A percentile compares a stretch with the other conserved stretches of the same genome.
Conservation (phyloP, 2,329 filamentous ascomycete species). For the Arthrobotrys megalospora region DNA sequence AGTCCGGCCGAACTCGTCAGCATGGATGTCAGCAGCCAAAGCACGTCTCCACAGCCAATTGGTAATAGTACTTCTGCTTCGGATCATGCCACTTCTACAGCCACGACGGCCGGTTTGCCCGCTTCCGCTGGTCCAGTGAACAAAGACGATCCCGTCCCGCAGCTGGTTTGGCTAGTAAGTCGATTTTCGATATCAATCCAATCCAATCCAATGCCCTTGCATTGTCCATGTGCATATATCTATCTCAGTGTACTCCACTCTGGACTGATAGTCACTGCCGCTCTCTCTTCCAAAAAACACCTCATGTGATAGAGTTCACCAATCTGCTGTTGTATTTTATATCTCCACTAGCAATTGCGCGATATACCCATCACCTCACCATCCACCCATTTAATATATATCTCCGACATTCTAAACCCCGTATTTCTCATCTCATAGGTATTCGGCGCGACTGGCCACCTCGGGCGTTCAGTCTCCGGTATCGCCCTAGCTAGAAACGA, state of each 20-base stretch:
- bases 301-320: not conserved
- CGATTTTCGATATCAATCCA: too few relatives aligned
- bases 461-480: constrained; percentile 91
- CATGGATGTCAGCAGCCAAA: constrained; percentile 58
- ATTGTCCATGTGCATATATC: not conserved
- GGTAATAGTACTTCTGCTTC: constrained; percentile 30
- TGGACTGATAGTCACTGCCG: constrained; percentile 3
- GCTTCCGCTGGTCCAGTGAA: constrained; percentile 57
- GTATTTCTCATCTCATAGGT: constrained; percentile 70
- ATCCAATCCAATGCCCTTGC: not conserved
- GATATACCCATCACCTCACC: not conserved
- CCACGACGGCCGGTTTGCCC: constrained; percentile 38
- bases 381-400: not conserved
- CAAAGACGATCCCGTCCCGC: constrained; percentile 56
- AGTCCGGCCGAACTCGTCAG: constrained; percentile 30
- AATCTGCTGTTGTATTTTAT: constrained; percentile 1
- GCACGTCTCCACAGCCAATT: constrained; percentile 48
- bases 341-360: not conserved
- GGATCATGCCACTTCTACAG: constrained; percentile 54
- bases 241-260: constrained; percentile 17
- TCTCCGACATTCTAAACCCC: constrained; percentile 7
- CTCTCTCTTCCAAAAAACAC: not conserved
- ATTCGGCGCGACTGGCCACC: constrained; percentile 97
- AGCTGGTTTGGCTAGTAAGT: constrained; percentile 58
- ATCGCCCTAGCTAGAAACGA: constrained; percentile 85